Conservation (phyloP, 495 filamentous ascomycete species). For the Penicillium flavigenum region DNA sequence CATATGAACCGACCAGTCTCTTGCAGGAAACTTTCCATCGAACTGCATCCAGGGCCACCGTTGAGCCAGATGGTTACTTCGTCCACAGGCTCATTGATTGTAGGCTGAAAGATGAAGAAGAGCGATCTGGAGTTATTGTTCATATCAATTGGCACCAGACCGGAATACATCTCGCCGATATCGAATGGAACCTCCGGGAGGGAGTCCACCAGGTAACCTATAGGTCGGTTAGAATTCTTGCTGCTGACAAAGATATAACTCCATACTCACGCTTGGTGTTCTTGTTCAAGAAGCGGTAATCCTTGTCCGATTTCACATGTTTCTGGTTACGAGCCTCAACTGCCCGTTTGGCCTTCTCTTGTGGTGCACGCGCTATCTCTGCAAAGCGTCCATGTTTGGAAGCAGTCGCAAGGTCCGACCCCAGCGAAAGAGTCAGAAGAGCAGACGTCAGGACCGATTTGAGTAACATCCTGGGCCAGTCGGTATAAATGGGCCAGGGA, state of each 20-base stretch:
- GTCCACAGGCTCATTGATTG: constrained; percentile 50
- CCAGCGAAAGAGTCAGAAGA: constrained; percentile 29
- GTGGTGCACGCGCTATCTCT: constrained; percentile 74
- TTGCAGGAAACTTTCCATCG: constrained; percentile 64
- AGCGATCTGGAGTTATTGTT: constrained; percentile 47
- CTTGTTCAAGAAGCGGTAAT: constrained; percentile 40
- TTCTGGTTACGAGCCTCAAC: constrained; percentile 50
- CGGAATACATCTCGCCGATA: constrained; percentile 53
- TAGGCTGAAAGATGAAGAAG: constrained; percentile 55
- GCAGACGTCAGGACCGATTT: constrained; percentile 32
- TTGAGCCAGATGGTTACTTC: constrained; percentile 76
- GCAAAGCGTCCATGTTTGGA: constrained; percentile 36
- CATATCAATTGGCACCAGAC: constrained; percentile 66
- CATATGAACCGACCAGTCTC: constrained; percentile 66
- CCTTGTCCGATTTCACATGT: constrained; percentile 18
- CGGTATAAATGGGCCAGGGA: not conserved
- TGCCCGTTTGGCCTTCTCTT: constrained; percentile 76
- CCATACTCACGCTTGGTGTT: constrained; percentile 36
- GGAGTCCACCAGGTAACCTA: constrained; percentile 64
- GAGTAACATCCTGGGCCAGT: constrained; percentile 29
- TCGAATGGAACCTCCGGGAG: constrained; percentile 44
- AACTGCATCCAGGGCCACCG: constrained; percentile 67
- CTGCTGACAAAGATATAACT: not conserved
- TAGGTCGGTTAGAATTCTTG: constrained; percentile 2
- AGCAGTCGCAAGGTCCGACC: constrained; percentile 28